Conservation (phyloP, 2,329 filamentous ascomycete genomes). For the Pseudogymnoascus sp. region DNA sequence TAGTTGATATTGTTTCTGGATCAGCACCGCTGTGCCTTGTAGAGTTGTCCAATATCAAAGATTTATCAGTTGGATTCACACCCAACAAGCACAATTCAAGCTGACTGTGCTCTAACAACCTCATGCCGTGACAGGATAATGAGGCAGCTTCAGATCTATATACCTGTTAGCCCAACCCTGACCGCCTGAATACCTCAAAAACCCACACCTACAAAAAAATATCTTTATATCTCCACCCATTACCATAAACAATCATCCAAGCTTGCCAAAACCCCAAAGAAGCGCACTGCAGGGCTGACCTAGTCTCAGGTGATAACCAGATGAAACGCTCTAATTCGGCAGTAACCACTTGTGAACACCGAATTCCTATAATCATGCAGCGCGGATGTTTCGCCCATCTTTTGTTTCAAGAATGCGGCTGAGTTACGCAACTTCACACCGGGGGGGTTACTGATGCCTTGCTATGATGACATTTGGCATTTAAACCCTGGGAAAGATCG, state of each 20-base stretch:
- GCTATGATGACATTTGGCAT: not conserved
- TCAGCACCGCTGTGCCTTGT: not conserved
- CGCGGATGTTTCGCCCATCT: not conserved
- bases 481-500: not conserved
- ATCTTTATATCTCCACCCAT: not conserved
- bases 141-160: not conserved
- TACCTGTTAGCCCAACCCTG: not conserved
- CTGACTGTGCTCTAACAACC: not conserved
- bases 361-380: not conserved
- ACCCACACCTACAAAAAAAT: not conserved
- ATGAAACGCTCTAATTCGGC: not conserved
- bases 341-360: not conserved
- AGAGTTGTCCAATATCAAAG: not conserved
- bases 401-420: not conserved
- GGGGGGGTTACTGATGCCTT: not conserved
- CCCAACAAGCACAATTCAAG: not conserved
- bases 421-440: not conserved
- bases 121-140: not conserved
- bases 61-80: not conserved
- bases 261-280: not conserved
- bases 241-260: not conserved
- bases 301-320: not conserved
- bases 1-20: not conserved
- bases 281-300: not conserved
- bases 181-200: not conserved